phyloP scores from a whole-genome alignment of 768 basidiomycete species.

The Amyloporia xantha region DNA sequence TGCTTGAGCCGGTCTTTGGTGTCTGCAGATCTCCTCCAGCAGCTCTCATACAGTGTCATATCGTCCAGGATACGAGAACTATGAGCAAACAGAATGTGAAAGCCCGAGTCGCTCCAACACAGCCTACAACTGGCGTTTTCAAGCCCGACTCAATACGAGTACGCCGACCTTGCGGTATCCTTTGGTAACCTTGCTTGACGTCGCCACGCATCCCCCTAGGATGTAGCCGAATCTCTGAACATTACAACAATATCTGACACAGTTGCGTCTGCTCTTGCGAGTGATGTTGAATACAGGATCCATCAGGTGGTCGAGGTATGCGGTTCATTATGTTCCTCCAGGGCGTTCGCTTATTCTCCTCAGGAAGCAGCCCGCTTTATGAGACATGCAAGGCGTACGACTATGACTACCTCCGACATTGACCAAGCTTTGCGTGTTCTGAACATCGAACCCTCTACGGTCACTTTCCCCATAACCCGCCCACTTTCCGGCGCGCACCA shows the following conservation, averaged over 20 bases:
- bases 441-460: constrained; percentile 97
- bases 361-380: constrained; percentile 96
- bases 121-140: constrained; percentile 21
- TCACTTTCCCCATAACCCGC: constrained; percentile 60
- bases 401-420: constrained; percentile 83
- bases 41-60: neutral
- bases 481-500: constrained; percentile 51
- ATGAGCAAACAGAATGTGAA: constrained; percentile 19
- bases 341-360: constrained; percentile 4
- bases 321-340: neutral
- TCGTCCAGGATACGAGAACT: no score
- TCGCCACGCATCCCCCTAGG: constrained; percentile 38
- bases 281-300: constrained; percentile 94
- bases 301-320: constrained; percentile 90
- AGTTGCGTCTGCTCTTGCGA: constrained; percentile 81
- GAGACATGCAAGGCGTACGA: constrained; percentile 89
- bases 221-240: constrained; percentile 84
- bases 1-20: neutral
- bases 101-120: constrained; percentile 9
- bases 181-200: constrained; percentile 6
- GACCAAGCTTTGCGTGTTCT: constrained; percentile 90
- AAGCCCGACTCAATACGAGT: constrained; percentile 25
- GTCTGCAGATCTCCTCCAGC: neutral
- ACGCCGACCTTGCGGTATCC: constrained; percentile 11
- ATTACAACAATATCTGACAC: constrained; percentile 68